Base-by-base conservation (phyloP, 1,139 yeast genomes). In the Saccharomyces hybrid region DNA sequence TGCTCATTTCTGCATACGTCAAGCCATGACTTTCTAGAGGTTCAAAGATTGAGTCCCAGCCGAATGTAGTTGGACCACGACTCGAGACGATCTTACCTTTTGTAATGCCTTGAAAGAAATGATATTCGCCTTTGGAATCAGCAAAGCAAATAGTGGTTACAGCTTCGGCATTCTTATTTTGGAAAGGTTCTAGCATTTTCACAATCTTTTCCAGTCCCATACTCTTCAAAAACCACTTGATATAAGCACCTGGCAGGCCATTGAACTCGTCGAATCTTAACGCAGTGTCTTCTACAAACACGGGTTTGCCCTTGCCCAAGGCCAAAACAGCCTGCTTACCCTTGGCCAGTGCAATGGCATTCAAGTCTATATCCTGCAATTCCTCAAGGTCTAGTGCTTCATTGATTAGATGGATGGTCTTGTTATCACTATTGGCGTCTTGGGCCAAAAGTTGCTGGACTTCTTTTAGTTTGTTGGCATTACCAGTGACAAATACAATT, bases 231-330 rank as follows among this genome's bases (percentile, higher is more conserved):
- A 91, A 91, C 98, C 98, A 91, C 71, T 91, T 91, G 70, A 82
- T 80, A 64, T 82, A 82, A 1, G 99, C 98, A 7, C 99, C 99
- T 1, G 99, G 99, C 54, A 95, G 78, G 16, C 83, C 84, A 52
- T 87, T 83, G 68, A 86, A 78, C 1, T 96, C 96, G 55, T 78
- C 79, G 70, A 87, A 95, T 8, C 86, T 89, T 51, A 95, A 78
- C 53, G 96, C 91, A 0, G 99, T 95, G 66, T 95, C 99, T 68
- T 95, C 99, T 2, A 91, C 96, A 54, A 95, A 76, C 0, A 89
- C 97, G 0, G 98, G 95, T 0, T 90, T 91, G 4, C 69, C 64
- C 25, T 57, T 53, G 1, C 73, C 69, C 6, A 80, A 60, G 3
- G 76, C 64, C 13, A 71, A 68, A 2, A 96, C 93, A 1, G 99